Base-by-base conservation (phyloP, 306 rosid species). In the Quercus rubra region DNA sequence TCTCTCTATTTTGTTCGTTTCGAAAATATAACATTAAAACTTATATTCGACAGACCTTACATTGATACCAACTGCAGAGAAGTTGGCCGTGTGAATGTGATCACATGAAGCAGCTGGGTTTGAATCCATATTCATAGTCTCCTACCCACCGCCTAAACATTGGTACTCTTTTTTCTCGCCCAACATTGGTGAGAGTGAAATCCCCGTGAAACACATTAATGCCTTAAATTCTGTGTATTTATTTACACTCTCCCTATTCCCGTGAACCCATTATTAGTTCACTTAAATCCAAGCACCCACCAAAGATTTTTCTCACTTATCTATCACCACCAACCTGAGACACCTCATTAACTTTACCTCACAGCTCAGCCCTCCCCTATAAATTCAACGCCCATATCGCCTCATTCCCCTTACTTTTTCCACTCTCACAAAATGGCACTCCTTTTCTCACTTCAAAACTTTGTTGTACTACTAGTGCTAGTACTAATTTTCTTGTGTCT, bases 201-300 rank as follows among this genome's bases (percentile, higher is more conserved):
- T 81, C 78, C 96, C 83, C 96, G 97, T 93, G 97, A 93, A 0
- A 49, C 35, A 70, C 87, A 87, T 91, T 51, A 93, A 93, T 89
- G 88, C 80, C 8, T 62, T 56, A 13, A 58, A 71, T 56, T 70
- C 51, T 66, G 55, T 57, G 33, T 71, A 90, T 90, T 90, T 80
- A 90, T 76, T 55, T 33, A 78, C 0, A 77, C 41, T 68, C 76
- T 68, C 18, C 78, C 49, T 62, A 46, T 89, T 86, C 97, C 70
- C 96, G 96, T 93, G 96, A 91, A 5, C 78, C 25, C 81, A 78
- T 86, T 64, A 86, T 61, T 78, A 33, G 27, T 71, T 69, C 76
- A 66, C 85, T 77, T 81, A 77, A 71, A 14, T 41, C 78, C 71
- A 64, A 43, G 18, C 91, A 87, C 85, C 91, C 78, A 87, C 91